Evolutionary conservation across 2,329 filamentous ascomycete genomes (phyloP).

Genomic region (Xylariales sp.): DNA sequence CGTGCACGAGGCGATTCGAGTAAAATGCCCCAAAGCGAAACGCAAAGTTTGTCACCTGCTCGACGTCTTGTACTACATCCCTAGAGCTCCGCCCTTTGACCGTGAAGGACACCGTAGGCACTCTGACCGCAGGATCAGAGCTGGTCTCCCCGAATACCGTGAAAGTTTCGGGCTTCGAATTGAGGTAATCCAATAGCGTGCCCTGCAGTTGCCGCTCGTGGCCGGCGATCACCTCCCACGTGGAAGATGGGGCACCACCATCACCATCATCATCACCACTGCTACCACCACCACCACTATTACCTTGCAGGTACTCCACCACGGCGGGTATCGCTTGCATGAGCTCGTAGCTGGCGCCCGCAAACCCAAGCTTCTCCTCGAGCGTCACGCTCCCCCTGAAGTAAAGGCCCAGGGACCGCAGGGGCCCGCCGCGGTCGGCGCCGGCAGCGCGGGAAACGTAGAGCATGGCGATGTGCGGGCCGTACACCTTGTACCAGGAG

Average conservation of each 20-base stretch:
- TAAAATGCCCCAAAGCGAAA: slow-evolving; percentile 69
- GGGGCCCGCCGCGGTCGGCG: slow-evolving; percentile 22
- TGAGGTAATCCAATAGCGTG: slow-evolving; percentile 56
- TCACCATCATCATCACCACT: too few relatives aligned
- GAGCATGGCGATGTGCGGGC: slow-evolving; percentile 52
- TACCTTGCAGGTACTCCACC: slow-evolving; percentile 52
- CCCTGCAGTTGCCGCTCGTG: slow-evolving; percentile 60
- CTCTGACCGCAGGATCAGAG: slow-evolving; percentile 42
- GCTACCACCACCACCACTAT: slow-evolving; percentile 25
- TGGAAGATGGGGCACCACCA: slow-evolving; percentile 25
- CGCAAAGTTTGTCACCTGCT: slow-evolving; percentile 53
- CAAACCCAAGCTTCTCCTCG: slow-evolving; percentile 63
- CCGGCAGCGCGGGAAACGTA: slow-evolving; percentile 51
- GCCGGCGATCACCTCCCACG: slow-evolving; percentile 47
- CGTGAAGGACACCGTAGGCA: slow-evolving; percentile 65
- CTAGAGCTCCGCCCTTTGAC: slow-evolving; percentile 53
- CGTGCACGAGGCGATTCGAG: slow-evolving; percentile 55
- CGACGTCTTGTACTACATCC: slow-evolving; percentile 57
- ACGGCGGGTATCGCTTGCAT: slow-evolving; percentile 58
- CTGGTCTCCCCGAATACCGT: slow-evolving; percentile 55
- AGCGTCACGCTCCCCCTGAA: slow-evolving; percentile 61
- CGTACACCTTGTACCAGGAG: slow-evolving; percentile 61
- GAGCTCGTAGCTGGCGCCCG: slow-evolving; percentile 68
- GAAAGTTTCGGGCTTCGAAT: slow-evolving; percentile 42
- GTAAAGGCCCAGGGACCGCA: slow-evolving; percentile 49